Percentiles rank a stretch among this genome's conserved stretches.
These are phyloP conservation scores for Ogataea pignaliae DNA, from an alignment of 805 yeast genomes.

Conservation along the genomic window DNA sequence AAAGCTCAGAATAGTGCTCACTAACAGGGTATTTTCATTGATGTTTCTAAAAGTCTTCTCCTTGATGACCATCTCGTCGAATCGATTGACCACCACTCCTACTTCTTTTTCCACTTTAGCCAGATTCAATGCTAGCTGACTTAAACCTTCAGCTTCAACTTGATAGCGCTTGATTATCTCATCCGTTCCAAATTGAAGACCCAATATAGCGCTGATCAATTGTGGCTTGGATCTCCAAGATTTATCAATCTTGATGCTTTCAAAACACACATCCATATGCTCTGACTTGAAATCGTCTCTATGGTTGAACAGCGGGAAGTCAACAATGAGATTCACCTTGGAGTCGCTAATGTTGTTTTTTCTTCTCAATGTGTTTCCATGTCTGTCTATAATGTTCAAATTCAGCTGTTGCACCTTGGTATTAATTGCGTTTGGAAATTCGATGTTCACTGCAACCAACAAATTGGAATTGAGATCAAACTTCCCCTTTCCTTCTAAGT, in stretches of 20 bases:
- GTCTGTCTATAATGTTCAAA: slow-evolving; percentile 24
- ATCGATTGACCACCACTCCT: slow-evolving; percentile 12
- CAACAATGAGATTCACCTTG: slow-evolving; percentile 17
- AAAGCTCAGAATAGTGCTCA: slow-evolving; percentile 14
- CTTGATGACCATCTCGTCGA: slow-evolving; percentile 8
- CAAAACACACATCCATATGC: slow-evolving; percentile 29
- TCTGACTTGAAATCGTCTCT: slow-evolving; percentile 13
- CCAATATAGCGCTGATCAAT: slow-evolving; percentile 14
- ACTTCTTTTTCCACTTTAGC: slow-evolving; percentile 17
- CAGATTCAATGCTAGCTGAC: slow-evolving; percentile 8
- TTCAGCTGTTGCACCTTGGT: slow-evolving; percentile 21
- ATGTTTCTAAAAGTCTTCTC: slow-evolving; percentile 24
- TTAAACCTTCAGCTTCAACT: slow-evolving; percentile 15
- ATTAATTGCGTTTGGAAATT: slow-evolving; percentile 14
- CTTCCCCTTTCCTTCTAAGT: background rate
- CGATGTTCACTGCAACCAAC: slow-evolving; percentile 19
- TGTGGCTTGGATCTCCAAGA: slow-evolving; percentile 24
- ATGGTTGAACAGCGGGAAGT: slow-evolving; percentile 17
- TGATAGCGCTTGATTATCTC: slow-evolving; percentile 19
- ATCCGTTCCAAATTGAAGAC: slow-evolving; percentile 24
- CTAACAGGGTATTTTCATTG: slow-evolving; percentile 23
- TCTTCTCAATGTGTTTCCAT: slow-evolving; percentile 25
- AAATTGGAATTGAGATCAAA: slow-evolving; percentile 7
- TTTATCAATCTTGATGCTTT: slow-evolving; percentile 24
- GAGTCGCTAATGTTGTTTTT: slow-evolving; percentile 17